Conservation (phyloP, 2,329 filamentous ascomycete genomes). For the Diaporthe ilicicola region DNA sequence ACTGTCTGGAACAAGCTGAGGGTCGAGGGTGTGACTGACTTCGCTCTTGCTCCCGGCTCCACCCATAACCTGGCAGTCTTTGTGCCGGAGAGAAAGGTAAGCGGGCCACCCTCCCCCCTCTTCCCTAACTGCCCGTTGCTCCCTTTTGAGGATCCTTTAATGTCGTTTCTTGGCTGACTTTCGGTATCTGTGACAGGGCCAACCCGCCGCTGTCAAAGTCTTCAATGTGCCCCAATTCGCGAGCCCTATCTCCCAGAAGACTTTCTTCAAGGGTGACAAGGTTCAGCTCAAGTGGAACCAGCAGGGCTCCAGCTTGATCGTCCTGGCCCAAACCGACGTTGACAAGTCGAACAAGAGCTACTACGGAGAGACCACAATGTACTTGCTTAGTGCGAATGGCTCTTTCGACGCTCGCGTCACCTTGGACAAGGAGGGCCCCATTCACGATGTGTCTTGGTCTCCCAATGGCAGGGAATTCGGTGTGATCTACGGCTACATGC, state of each 20-base stretch:
- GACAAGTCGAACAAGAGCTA: constrained; percentile 99
- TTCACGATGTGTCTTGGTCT: constrained; percentile 62
- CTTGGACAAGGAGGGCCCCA: constrained; percentile 49
- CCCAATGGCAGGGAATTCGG: constrained; percentile 98
- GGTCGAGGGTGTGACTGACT: constrained; percentile 89
- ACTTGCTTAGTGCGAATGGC: constrained; percentile 90
- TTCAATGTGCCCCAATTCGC: constrained; percentile 91
- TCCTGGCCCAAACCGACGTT: constrained; percentile 96
- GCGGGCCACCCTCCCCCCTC: constrained; percentile 38
- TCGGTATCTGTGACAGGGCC: constrained; percentile 65
- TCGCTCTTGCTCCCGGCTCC: constrained; percentile 88
- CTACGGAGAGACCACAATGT: constrained; percentile 97
- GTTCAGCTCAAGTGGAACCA: constrained; percentile 99
- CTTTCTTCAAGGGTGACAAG: constrained; percentile 99
- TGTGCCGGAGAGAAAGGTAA: constrained; percentile 91
- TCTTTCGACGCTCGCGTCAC: constrained; percentile 91
- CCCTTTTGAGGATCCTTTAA: background rate
- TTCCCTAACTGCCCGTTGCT: background rate
- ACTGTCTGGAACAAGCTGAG: constrained; percentile 96
- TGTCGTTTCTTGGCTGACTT: constrained; percentile 30
- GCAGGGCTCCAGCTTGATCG: constrained; percentile 88
- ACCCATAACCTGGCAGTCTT: constrained; percentile 95
- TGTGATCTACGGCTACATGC: constrained; percentile 98
- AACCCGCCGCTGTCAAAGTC: constrained; percentile 92
- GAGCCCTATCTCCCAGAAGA: constrained; percentile 91